A percentile compares a stretch with the other conserved stretches of the same genome.
Conservation (phyloP, 768 basidiomycete species). For the Chalciporus chontae region DNA sequence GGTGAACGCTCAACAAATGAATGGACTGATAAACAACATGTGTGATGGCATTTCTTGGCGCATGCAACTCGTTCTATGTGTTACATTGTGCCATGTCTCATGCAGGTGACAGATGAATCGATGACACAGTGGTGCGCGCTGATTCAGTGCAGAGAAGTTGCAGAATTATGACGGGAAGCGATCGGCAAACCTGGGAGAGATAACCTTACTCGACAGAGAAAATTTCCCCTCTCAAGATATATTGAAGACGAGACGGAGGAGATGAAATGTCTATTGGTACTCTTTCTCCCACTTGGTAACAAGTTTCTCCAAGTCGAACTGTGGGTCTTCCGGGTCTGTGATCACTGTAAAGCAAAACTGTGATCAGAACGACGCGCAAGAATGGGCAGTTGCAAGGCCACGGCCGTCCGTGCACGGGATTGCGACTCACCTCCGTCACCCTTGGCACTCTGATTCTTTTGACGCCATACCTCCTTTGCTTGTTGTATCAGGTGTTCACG, state of each 20-base stretch:
- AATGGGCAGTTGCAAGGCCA: neutral
- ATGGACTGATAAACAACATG: neutral
- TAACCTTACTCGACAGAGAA: slow-evolving; percentile 11
- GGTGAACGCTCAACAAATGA: neutral
- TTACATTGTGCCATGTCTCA: neutral
- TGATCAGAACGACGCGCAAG: slow-evolving; percentile 8
- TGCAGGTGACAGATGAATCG: too few relatives aligned
- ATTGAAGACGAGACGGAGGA: slow-evolving; percentile 18
- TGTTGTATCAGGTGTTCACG: slow-evolving; percentile 76
- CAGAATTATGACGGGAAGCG: neutral
- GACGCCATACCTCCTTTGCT: slow-evolving; percentile 89
- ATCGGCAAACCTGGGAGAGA: slow-evolving; percentile 1
- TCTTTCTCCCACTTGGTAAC: slow-evolving; percentile 72
- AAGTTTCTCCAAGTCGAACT: slow-evolving; percentile 94
- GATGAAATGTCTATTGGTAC: slow-evolving; percentile 43
- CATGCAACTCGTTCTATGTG: neutral
- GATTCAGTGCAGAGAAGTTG: slow-evolving; percentile 7
- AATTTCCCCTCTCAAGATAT: slow-evolving; percentile 27
- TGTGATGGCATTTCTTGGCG: neutral
- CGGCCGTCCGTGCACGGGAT: slow-evolving; percentile 4
- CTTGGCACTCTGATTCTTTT: slow-evolving; percentile 58
- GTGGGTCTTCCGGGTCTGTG: slow-evolving; percentile 91
- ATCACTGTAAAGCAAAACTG: slow-evolving; percentile 54
- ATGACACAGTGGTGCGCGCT: too few relatives aligned
- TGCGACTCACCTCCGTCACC: slow-evolving; percentile 51